Base-by-base conservation (phyloP, 371 early-diverging fungal genomes). In the Mucor indicus region DNA sequence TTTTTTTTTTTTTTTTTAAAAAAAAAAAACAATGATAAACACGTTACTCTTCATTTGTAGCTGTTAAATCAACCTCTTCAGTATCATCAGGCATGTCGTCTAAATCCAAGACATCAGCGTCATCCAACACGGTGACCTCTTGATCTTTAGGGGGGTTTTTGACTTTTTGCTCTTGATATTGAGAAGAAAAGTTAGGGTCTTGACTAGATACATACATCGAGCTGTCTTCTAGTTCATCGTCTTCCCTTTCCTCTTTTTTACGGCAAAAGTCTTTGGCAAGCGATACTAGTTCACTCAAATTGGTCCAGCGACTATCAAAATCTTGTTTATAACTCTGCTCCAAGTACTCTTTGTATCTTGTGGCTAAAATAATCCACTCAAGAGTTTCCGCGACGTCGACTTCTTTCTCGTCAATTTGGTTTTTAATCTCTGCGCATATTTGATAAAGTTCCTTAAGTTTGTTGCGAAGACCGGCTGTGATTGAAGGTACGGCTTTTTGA, bases 251-350 rank as follows among this genome's bases (percentile, higher is more conserved):
- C 1, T 29, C 21, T 8, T 42, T 31, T 15, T 56, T 46, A n/a
- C n/a, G n/a, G n/a, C n/a, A n/a, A n/a, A n/a, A n/a, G n/a, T n/a
- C n/a, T n/a, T n/a, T n/a, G 1, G 72, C 63, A 29, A 55, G 47
- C 4, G 53, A 45, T 16, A 69, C 40, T 45, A 74, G 38, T 51
- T 74, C 67, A 42, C 62, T 60, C 5, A 74, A 56, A 38, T 74
- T 74, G 10, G 20, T 55, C 60, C 57, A 58, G 27, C 65, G 51
- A 1, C 65, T 48, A 32, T 59, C 62, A 23, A 48, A 29, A 9
- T 59, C 64, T 24, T 33, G n/a, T 23, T 30, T 36, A 29, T 55
- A 47, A 2, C 54, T 23, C 1, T 45, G 45, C 20, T 57, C 46
- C n/a, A 73, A 24, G 25, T 62, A 62, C 0, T 51, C 43, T 21